phyloP scores from a whole-genome alignment of 202 grass and related monocot genomes.

The Zoysia matrella region DNA sequence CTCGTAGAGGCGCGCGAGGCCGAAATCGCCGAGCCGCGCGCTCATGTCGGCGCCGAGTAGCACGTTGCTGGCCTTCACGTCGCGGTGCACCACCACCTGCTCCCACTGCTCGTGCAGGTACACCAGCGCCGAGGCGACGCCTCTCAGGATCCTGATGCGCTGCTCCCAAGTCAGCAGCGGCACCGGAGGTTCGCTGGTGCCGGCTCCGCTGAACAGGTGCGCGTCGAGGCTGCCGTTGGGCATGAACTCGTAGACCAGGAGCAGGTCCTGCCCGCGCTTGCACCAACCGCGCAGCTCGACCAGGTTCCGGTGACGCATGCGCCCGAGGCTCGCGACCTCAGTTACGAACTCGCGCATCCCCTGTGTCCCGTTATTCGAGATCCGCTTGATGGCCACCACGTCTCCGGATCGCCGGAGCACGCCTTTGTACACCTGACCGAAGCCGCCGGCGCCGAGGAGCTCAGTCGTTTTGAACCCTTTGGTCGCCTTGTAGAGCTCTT shows the following conservation, averaged over 20 bases:
- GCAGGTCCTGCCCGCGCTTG: conserved; percentile 64
- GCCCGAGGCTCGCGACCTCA: too few relatives aligned
- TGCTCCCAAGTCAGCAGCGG: conserved; percentile 48
- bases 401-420: too few relatives aligned
- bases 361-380: too few relatives aligned
- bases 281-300: too few relatives aligned
- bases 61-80: conserved; percentile 97
- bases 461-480: too few relatives aligned
- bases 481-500: too few relatives aligned
- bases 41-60: conserved; percentile 65
- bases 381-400: too few relatives aligned
- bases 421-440: too few relatives aligned
- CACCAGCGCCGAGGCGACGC: conserved; percentile 53
- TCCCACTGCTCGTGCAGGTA: conserved; percentile 83
- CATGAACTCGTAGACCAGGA: conserved; percentile 88
- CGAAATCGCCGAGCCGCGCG: conserved; percentile 61
- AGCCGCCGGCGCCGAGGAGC: too few relatives aligned
- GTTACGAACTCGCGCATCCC: too few relatives aligned
- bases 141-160: conserved; percentile 57
- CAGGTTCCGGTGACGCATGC: too few relatives aligned
- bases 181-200: too few relatives aligned
- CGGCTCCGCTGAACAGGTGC: conserved; percentile 32
- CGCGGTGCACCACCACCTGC: conserved; percentile 83
- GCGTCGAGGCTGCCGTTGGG: conserved; percentile 71
- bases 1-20: conserved; percentile 60